A percentile compares a stretch with the other conserved stretches of the same genome.
Evolutionary conservation across 2,329 filamentous ascomycete species (phyloP).

Genomic region (Penicillium sp.): DNA sequence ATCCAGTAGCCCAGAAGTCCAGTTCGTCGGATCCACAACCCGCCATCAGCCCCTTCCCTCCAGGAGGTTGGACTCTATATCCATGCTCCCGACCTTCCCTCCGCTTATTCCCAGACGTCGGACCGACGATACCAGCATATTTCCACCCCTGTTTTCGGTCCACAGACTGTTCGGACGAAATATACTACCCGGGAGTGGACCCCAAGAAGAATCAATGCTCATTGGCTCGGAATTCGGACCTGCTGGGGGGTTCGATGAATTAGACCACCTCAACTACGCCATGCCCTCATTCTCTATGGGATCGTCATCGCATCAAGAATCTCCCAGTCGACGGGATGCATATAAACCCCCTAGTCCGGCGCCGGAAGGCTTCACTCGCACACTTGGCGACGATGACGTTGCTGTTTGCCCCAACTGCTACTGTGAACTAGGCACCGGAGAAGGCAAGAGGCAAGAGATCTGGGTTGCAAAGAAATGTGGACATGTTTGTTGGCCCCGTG

Average conservation of each 20-base stretch:
- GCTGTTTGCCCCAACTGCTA: conserved; percentile 87
- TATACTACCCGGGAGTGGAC: not conserved
- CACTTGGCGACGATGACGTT: conserved; percentile 71
- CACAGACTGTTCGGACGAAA: not conserved
- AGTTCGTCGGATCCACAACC: conserved; percentile 49
- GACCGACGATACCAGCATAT: not conserved
- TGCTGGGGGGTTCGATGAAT: not conserved
- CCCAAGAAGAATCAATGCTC: not conserved
- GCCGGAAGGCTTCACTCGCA: conserved; percentile 78
- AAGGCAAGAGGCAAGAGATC: conserved; percentile 75
- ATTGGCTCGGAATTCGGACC: not conserved
- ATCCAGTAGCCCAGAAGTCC: conserved; percentile 52
- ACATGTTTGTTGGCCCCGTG: conserved; percentile 67
- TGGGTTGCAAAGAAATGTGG: conserved; percentile 92
- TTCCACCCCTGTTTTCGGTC: not conserved
- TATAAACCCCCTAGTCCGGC: conserved; percentile 69
- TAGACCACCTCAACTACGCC: conserved; percentile 13
- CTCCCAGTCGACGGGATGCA: conserved; percentile 23
- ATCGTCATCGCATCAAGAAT: not conserved
- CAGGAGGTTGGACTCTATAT: not conserved
- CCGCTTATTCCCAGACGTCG: not conserved
- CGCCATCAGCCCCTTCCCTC: conserved; percentile 22
- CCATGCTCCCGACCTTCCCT: not conserved
- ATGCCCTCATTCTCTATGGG: conserved; percentile 15
- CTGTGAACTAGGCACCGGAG: conserved; percentile 78